phyloP scores from a whole-genome alignment of 129 eudicot species.

The Ambrosia artemisiifolia region DNA sequence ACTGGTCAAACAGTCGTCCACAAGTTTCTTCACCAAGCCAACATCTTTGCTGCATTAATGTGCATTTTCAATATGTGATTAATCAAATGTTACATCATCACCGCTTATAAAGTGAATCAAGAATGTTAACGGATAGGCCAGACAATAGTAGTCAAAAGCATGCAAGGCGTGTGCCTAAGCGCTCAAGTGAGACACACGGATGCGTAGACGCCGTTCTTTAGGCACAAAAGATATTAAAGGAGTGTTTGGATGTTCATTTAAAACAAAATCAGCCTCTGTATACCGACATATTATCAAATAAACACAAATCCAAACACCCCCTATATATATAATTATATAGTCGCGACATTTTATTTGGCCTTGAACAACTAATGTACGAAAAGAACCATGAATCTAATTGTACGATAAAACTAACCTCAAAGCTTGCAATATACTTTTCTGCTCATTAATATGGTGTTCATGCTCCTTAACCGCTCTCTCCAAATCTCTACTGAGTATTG shows the following conservation, averaged over 20 bases:
- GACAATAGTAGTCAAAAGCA: not conserved
- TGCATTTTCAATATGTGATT: not conserved
- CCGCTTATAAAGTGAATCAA: not conserved
- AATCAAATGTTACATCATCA: not conserved
- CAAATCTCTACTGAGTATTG: slow-evolving; percentile 53
- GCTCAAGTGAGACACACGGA: not conserved
- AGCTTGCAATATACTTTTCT: slow-evolving; percentile 85
- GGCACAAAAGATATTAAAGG: not conserved
- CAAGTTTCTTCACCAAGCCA: slow-evolving; percentile 77
- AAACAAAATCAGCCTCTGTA: not conserved
- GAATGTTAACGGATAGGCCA: not conserved
- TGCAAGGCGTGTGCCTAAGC: not conserved
- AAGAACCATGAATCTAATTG: slow-evolving; percentile 11
- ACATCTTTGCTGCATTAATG: slow-evolving; percentile 82
- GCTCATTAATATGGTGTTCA: slow-evolving; percentile 58
- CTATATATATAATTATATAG: not conserved
- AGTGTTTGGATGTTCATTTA: not conserved
- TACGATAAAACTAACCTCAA: slow-evolving; percentile 50
- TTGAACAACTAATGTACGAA: not conserved
- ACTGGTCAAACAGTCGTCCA: slow-evolving; percentile 73
- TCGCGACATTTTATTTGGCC: not conserved
- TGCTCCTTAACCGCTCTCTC: slow-evolving; percentile 69
- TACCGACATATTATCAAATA: not conserved
- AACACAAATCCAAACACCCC: slow-evolving; percentile 1
- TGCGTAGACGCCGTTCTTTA: not conserved